Percentiles rank a stretch among this genome's conserved stretches.
Evolutionary conservation across 257 asterid genomes (phyloP).

Genomic region (Echites panduratus): DNA sequence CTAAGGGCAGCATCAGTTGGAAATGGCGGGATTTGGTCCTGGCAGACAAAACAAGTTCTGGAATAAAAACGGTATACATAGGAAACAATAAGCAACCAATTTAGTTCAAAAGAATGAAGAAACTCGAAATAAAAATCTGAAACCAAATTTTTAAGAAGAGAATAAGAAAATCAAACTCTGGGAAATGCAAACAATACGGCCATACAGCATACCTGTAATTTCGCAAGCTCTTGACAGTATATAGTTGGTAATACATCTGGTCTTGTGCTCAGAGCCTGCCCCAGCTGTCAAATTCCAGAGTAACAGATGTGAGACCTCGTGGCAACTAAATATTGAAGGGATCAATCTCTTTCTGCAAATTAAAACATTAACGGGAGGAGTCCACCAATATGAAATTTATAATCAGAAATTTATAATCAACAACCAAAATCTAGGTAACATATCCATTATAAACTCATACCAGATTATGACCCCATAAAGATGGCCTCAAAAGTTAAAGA

Average conservation of each 20-base stretch:
- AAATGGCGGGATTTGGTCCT: slow-evolving; percentile 99
- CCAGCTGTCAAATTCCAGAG: slow-evolving; percentile 51
- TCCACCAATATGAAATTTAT: not conserved
- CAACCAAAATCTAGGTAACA: not conserved
- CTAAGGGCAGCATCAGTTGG: slow-evolving; percentile 71
- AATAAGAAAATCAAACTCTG: slow-evolving; percentile 1
- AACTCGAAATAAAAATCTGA: not conserved
- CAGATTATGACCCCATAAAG: not conserved
- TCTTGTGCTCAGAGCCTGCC: slow-evolving; percentile 98
- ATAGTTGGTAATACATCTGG: slow-evolving; percentile 86
- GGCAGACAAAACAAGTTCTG: slow-evolving; percentile 26
- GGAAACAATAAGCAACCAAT: not conserved
- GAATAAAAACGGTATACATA: slow-evolving; percentile 12
- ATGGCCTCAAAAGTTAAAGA: not conserved
- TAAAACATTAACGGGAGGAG: not conserved
- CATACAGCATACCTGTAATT: slow-evolving; percentile 63
- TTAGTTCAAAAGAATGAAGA: not conserved
- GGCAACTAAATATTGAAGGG: not conserved
- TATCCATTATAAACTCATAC: not conserved
- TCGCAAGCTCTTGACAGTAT: slow-evolving; percentile 89
- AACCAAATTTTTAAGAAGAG: too few species aligned
- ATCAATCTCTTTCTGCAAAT: not conserved
- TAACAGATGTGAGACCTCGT: slow-evolving; percentile 8
- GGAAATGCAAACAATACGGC: slow-evolving; percentile 8
- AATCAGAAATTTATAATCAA: not conserved